phyloP scores from a whole-genome alignment of 2,329 filamentous ascomycete species.

The Fusarium anthophilum region DNA sequence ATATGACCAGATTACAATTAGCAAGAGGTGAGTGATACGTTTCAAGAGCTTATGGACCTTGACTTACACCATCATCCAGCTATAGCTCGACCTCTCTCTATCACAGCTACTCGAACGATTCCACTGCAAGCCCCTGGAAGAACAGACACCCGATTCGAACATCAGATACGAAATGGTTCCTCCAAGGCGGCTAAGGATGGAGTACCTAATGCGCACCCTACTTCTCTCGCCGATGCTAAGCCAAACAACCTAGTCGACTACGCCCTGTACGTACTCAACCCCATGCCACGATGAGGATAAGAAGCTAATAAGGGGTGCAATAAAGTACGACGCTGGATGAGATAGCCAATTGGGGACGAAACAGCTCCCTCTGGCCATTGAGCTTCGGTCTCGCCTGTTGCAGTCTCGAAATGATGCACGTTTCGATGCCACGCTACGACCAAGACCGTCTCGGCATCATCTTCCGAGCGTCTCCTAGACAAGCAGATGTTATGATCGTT shows the following conservation, averaged over 20 bases:
- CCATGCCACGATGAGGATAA: fast-evolving
- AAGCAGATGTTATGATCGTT: constrained; percentile 73
- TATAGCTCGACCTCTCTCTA: background rate
- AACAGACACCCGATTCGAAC: background rate
- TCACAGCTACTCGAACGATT: background rate
- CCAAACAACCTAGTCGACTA: constrained; percentile 25
- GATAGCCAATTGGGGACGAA: constrained; percentile 66
- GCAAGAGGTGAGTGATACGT: background rate
- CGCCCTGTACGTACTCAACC: constrained; percentile 2
- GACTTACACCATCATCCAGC: constrained; percentile 16
- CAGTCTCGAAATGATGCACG: constrained; percentile 71
- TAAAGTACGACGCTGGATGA: constrained; percentile 62
- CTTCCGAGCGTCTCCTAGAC: constrained; percentile 72
- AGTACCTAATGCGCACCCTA: background rate
- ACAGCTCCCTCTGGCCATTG: constrained; percentile 69
- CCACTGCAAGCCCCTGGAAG: background rate
- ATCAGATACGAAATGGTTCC: background rate
- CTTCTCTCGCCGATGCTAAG: constrained; percentile 5
- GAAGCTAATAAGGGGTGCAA: fast-evolving
- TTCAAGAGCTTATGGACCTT: background rate
- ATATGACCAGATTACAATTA: background rate
- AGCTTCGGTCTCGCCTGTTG: constrained; percentile 71
- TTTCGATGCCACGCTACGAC: constrained; percentile 70
- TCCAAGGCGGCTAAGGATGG: background rate
- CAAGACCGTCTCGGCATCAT: constrained; percentile 72